Percentiles rank a stretch among this genome's conserved stretches.
These are phyloP conservation scores for Crepidotus variabilis DNA, from an alignment of 768 basidiomycete genomes.

Conservation along the genomic window DNA sequence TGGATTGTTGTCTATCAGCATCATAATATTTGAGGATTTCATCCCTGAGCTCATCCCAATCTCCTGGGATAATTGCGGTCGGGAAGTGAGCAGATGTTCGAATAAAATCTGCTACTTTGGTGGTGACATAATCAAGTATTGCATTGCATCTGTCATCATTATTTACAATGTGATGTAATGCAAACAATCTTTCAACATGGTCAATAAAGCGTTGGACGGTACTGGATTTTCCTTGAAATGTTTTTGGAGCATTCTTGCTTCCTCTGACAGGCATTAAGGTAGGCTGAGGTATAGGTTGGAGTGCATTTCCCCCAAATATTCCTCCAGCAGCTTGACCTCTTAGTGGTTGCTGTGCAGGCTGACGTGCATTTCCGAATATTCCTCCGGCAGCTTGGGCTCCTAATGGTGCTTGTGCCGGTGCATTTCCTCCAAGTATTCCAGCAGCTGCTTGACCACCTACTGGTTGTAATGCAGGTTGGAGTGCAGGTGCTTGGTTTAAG, in stretches of 20 bases:
- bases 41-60: neutral
- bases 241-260: neutral
- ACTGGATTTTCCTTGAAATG: conserved; percentile 1
- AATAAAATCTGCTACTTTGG: neutral
- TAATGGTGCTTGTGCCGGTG: no score
- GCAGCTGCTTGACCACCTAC: no score
- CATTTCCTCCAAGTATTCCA: no score
- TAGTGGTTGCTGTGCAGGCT: no score
- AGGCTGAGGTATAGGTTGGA: no score
- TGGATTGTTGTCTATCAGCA: neutral
- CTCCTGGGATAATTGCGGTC: neutral
- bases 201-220: neutral
- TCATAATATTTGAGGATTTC: conserved; percentile 1
- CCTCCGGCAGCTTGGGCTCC: no score
- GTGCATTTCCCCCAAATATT: no score
- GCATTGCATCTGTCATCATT: neutral
- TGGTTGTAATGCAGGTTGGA: no score
- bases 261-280: conserved; percentile 2
- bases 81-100: neutral
- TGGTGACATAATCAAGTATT: neutral
- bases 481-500: no score
- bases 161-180: neutral
- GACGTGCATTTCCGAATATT: no score
- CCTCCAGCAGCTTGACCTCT: no score
- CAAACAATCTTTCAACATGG: neutral